phyloP scores from a whole-genome alignment of 768 basidiomycete genomes.

The Kwoniella botswanensis region DNA sequence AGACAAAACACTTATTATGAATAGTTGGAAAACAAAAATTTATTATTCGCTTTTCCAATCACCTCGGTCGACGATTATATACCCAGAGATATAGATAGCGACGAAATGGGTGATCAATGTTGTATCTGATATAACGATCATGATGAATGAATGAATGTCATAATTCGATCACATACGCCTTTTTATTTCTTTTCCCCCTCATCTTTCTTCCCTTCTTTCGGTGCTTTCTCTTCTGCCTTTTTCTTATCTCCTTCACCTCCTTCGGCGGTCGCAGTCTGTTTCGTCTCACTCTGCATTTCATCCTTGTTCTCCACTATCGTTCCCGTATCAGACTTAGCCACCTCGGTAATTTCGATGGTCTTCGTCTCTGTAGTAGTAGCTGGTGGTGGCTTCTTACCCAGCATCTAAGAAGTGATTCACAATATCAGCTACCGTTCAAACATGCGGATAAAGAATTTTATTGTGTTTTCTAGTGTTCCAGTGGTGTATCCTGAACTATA shows the following conservation, averaged over 20 bases:
- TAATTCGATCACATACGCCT: too few relatives aligned
- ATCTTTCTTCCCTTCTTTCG: background rate
- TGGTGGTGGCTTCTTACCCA: background rate
- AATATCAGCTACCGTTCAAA: too few relatives aligned
- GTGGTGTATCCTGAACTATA: too few relatives aligned
- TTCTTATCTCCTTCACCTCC: background rate
- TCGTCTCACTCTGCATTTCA: background rate
- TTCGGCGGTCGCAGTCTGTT: background rate
- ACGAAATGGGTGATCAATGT: background rate
- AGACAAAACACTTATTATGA: slow-evolving; percentile 25
- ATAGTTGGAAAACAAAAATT: background rate
- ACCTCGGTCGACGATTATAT: too few relatives aligned
- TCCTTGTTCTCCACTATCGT: background rate
- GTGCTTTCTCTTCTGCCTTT: slow-evolving; percentile 1
- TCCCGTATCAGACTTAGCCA: background rate
- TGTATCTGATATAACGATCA: too few relatives aligned
- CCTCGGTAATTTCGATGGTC: background rate
- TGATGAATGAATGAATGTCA: too few relatives aligned
- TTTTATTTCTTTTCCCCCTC: background rate
- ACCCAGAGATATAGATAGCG: background rate
- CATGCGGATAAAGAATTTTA: too few relatives aligned
- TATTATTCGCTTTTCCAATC: too few relatives aligned
- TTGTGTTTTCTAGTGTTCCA: too few relatives aligned
- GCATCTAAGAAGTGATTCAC: background rate
- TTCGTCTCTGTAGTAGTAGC: background rate